Evolutionary conservation across 345 rosid species (phyloP), one percentile per base, ranked within the genome.

Genomic region (Hibiscus mutabilis): DNA sequence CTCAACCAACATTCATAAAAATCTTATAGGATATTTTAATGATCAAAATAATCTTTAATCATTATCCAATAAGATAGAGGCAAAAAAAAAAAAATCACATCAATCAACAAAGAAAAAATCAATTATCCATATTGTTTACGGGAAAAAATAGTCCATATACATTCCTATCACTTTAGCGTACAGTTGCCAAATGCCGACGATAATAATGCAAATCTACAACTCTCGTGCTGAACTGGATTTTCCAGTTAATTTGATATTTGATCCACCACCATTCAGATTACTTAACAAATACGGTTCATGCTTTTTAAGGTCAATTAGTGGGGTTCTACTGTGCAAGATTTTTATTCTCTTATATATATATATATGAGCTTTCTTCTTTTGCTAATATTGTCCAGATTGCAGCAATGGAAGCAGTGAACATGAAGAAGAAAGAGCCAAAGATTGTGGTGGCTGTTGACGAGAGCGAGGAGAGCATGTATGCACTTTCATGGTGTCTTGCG

Each of bases 391-490:
- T 72, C 68, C 21, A 15, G 4, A 63, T 40, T 7, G 6, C 15
- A 60, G 57, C 44, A 27, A 76, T 77, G 85, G 83, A 79, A 65
- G 80, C 66, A 31, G 68, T 24, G 61, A 61, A 65, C 70, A 64
- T 59, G 71, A 75, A 29, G 74, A 71, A 42, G 27, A 73, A 18
- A 18, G 74, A 60, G 27, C 14, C 13, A 24, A 89, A 81, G 74
- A 80, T 94, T 18, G 93, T 87, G 71, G 95, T 90, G 73, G 97
- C 96, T 8, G 91, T 91, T 53, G 98, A 94, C 60, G 93, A 88
- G 85, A 89, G 96, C 13, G 82, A 84, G 75, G 97, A 89, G 84
- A 94, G 98, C 81, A 94, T 91, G 96, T 73, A 83, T 61, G 98
- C 98, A 18, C 94, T 91, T 19, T 84, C 91, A 12, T 91, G 96